These are phyloP conservation scores for Angomonas ambiguus DNA, from an alignment of 208 protist species.

Conservation along the genomic window DNA sequence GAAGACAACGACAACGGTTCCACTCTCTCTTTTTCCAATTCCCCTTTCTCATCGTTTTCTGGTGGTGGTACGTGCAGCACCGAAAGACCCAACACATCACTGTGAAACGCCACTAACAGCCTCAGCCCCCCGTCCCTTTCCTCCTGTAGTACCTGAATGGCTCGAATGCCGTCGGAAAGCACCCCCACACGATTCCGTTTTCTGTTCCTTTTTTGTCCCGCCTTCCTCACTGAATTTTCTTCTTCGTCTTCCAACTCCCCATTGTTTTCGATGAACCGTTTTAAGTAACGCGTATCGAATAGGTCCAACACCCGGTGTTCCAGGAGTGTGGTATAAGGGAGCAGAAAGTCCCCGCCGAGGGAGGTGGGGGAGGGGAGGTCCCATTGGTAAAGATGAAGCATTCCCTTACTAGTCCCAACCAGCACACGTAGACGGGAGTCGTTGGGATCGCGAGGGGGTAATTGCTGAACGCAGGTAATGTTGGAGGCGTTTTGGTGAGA, in stretches of 20 bases:
- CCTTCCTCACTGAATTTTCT: no score
- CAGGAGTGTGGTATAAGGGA: background rate
- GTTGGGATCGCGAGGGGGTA: background rate
- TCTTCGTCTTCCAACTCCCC: background rate
- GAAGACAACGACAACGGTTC: no score
- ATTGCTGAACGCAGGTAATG: background rate
- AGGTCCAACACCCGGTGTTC: background rate
- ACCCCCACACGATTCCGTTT: background rate
- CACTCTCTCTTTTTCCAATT: background rate
- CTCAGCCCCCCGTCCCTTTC: background rate
- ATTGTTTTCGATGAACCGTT: background rate
- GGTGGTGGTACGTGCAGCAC: background rate
- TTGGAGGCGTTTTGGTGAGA: background rate
- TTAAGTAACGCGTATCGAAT: background rate
- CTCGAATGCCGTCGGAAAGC: background rate
- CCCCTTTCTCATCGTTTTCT: background rate
- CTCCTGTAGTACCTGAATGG: background rate
- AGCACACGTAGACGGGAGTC: background rate
- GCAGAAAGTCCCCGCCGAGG: background rate
- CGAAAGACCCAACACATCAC: background rate
- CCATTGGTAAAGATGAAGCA: background rate
- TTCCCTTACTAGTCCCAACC: background rate
- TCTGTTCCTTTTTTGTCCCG: background rate
- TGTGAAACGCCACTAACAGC: background rate
- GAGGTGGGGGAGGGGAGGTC: background rate